Base-by-base conservation (phyloP, 2,329 filamentous ascomycete species). In the Graphium sp. region DNA sequence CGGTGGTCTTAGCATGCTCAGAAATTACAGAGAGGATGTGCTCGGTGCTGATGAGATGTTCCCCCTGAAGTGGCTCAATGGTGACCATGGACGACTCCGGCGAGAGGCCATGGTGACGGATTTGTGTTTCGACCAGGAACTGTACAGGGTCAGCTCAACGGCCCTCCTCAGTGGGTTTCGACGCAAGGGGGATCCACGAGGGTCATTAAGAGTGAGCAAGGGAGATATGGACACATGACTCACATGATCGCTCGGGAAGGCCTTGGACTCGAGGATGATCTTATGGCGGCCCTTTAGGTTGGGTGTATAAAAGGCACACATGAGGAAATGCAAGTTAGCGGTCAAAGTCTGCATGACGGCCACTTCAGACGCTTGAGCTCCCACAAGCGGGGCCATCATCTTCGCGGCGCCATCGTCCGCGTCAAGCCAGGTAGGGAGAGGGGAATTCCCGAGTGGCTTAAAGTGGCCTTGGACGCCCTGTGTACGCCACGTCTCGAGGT, bases 391-490 rank as follows among this genome's bases (percentile, higher is more conserved):
- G 7, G 66, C 69, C n/a, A 76, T 69, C 53, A 76, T 74, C 41
- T 75, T 62, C 26, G 60, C 60, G 14, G 77, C 68, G 14, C 72
- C 68, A 29, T 70, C 67, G 34, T 78, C 76, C 32, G 82, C 77
- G 44, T 84, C 62, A 35, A 87, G 60, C 68, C 80, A 91, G 22
- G 74, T 67, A 19, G 64, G 61, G 9, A 82, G 54, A 5, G 71
- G 60, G 14, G 74, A 74, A 43, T 74, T 70, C 5, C 72, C 60
- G 18, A 83, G 61, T 2, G 67, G 53, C 10, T 65, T 67, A 51
- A 87, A 87, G 53, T 91, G 82, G 2, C 81, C 82, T 28, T 75
- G 72, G 10, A 91, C 82, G 14, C 74, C 82, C 39, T 85, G 76
- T 1, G 70, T 74, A 2, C 73, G 73, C 82, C 83, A 91, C 7